A percentile compares a stretch with the other conserved stretches of the same genome.
Conservation (phyloP, 805 yeast genomes). For the Candida namnaoensis region DNA sequence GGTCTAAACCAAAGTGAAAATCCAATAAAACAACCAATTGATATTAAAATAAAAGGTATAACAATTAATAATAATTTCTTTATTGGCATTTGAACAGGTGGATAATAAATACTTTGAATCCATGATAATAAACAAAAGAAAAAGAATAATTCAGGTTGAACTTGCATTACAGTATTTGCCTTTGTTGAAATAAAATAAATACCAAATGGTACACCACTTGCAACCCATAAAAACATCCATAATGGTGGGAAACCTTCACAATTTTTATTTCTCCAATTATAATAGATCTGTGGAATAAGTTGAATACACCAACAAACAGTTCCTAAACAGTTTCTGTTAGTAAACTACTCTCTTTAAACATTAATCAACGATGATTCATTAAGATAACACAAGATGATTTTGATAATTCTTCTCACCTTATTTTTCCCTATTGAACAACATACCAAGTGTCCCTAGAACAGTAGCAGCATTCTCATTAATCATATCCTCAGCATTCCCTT, state of each 20-base stretch:
- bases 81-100: slow-evolving; percentile 45
- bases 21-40: slow-evolving; percentile 60
- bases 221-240: slow-evolving; percentile 82
- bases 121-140: slow-evolving; percentile 60
- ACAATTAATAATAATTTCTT: slow-evolving; percentile 30
- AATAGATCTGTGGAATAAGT: slow-evolving; percentile 73
- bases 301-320: slow-evolving; percentile 93
- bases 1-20: slow-evolving; percentile 64
- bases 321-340: slow-evolving; percentile 28
- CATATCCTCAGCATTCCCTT: too few relatives aligned
- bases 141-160: slow-evolving; percentile 87
- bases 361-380: too few relatives aligned
- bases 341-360: too few relatives aligned
- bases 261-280: slow-evolving; percentile 67
- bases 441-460: too few relatives aligned
- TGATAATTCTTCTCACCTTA: too few relatives aligned
- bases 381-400: too few relatives aligned
- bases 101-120: slow-evolving; percentile 63
- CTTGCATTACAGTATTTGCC: slow-evolving; percentile 69
- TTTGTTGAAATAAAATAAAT: slow-evolving; percentile 69
- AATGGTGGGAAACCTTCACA: slow-evolving; percentile 84
- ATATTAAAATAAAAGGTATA: slow-evolving; percentile 27
- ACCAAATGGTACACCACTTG: slow-evolving; percentile 73
- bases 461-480: too few relatives aligned
- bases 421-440: too few relatives aligned